Conservation (phyloP, 225 moss, liverwort and hornwort species). For the Antitrichia curtipendula region DNA sequence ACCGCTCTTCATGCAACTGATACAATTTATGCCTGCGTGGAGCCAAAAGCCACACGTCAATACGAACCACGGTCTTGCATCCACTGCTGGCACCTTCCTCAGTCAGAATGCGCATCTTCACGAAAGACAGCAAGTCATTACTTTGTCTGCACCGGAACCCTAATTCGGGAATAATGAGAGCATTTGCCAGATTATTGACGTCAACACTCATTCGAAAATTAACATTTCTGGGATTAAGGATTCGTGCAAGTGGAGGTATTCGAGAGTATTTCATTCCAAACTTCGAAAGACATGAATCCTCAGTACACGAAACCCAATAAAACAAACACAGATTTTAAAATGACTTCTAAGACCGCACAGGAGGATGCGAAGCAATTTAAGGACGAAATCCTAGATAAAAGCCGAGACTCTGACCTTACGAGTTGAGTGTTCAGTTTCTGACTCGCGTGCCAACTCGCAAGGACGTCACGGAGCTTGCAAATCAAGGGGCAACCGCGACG, state of each 20-base stretch:
- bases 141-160: neutral
- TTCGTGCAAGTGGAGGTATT: neutral
- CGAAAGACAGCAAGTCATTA: neutral
- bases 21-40: conserved; percentile 25
- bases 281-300: neutral
- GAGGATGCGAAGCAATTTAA: neutral
- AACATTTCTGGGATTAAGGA: too few species aligned
- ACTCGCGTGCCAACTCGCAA: neutral
- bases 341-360: neutral
- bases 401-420: neutral
- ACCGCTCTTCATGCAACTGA: conserved; percentile 48
- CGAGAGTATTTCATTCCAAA: neutral
- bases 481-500: neutral
- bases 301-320: neutral
- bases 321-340: neutral
- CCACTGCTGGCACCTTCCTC: neutral
- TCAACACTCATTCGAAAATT: neutral
- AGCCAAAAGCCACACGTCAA: neutral
- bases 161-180: neutral
- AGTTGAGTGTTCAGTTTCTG: neutral
- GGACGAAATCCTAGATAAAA: neutral
- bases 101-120: neutral
- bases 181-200: neutral
- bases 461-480: neutral
- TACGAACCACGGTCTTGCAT: neutral